Conservation (phyloP, 2,329 filamentous ascomycete genomes). For the Fusarium mexicanum region DNA sequence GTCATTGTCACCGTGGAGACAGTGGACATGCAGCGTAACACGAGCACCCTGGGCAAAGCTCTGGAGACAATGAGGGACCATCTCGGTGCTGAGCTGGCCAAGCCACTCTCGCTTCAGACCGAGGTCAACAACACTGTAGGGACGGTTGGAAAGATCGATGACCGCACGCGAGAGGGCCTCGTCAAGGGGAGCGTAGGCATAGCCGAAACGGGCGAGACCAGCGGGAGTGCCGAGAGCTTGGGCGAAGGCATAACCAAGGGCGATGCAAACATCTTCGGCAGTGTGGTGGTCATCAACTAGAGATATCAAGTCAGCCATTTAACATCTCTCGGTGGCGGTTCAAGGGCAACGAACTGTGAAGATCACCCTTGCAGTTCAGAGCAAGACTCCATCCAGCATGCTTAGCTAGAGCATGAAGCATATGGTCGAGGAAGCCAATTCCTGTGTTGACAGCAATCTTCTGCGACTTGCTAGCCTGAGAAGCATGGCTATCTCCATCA, state of each 20-base stretch:
- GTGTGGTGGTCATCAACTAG: constrained; percentile 98
- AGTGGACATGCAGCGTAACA: constrained; percentile 95
- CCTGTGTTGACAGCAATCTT: constrained; percentile 89
- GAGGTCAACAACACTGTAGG: constrained; percentile 84
- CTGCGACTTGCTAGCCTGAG: constrained; percentile 85
- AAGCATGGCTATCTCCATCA: constrained; percentile 74
- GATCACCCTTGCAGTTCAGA: constrained; percentile 84
- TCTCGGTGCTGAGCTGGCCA: constrained; percentile 91
- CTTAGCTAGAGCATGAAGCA: constrained; percentile 96
- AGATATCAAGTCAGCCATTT: constrained; percentile 22
- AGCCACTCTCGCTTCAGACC: constrained; percentile 92
- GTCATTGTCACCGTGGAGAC: constrained; percentile 89
- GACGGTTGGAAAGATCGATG: constrained; percentile 92
- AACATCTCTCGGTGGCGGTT: not conserved
- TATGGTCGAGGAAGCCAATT: constrained; percentile 98
- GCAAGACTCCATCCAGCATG: constrained; percentile 94
- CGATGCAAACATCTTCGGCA: constrained; percentile 93
- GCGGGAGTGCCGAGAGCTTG: constrained; percentile 78
- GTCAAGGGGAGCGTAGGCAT: constrained; percentile 92
- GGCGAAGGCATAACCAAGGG: constrained; percentile 87
- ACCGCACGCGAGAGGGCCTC: constrained; percentile 94
- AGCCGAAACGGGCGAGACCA: constrained; percentile 90
- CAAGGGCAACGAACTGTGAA: constrained; percentile 77
- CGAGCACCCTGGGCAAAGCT: constrained; percentile 92
- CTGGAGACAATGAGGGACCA: constrained; percentile 95